Base-by-base conservation (phyloP, 495 filamentous ascomycete genomes). In the Tricharina praecox region DNA sequence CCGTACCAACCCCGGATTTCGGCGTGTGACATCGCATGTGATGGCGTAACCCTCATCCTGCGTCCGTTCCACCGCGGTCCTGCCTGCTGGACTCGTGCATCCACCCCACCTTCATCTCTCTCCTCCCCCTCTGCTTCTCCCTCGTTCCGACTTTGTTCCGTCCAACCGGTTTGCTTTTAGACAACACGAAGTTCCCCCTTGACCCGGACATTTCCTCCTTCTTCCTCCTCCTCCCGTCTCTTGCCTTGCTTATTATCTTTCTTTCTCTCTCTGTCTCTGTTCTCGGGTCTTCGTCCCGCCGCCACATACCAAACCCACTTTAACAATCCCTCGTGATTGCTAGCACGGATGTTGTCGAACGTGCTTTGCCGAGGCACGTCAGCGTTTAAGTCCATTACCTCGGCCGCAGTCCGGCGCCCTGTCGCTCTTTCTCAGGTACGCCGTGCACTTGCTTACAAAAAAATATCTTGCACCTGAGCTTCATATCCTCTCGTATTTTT, bases 321-420 rank as follows among this genome's bases (percentile, higher is more conserved):
- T 33, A n/a, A n/a, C n/a, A n/a, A n/a, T n/a, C 20, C 19, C 41
- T 25, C 13, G 23, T 15, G n/a, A 33, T 25, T 28, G 8, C 13
- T 35, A 11, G 3, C 24, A 23, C 55, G 57, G 43, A 59, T 59
- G 56, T 48, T 54, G 43, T 59, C 55, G 41, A 59, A 44, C 40
- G 51, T 47, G 36, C 45, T 59, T 59, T 59, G 48, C 56, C 56
- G 56, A 59, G 56, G 56, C 42, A 52, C 45, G 19, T 9, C 43
- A 26, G 45, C 37, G 28, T 24, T 48, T 23, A 43, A 47, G 25
- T 47, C 56, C 21, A 11, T 59, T 46, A 50, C 56, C 56, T 59
- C 56, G 56, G 56, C 51, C 55, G 53, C 56, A 8, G 25, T 58
- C 33, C 43, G 49, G 25, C 56, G 47, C 11, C 54, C 48, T 33